These are phyloP conservation scores for Fragilariopsis cylindrus DNA, from an alignment of 108 stramenopile species.

Conservation along the genomic window DNA sequence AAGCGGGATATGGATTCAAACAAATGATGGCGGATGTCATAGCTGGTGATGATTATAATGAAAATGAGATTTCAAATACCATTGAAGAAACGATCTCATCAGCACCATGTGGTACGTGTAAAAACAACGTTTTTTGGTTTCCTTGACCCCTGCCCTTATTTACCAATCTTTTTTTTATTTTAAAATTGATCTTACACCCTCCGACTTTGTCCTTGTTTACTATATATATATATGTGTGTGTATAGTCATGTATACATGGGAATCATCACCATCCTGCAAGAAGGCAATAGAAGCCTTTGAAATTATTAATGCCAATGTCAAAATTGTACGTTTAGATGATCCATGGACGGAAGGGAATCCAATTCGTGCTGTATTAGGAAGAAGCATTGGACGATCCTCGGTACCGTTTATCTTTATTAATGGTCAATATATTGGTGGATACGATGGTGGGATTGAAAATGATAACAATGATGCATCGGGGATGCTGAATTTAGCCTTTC, in stretches of 20 bases:
- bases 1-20: conserved; percentile 54
- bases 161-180: not conserved
- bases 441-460: conserved; percentile 60
- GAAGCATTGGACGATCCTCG: conserved; percentile 51
- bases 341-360: conserved; percentile 70
- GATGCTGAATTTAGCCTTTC: conserved; percentile 64
- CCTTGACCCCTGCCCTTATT: not conserved
- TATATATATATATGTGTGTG: no score
- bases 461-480: conserved; percentile 44
- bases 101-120: conserved; percentile 46
- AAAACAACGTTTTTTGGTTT: not conserved
- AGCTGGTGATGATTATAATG: conserved; percentile 64
- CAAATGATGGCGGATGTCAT: conserved; percentile 50
- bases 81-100: conserved; percentile 49
- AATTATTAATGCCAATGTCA: conserved; percentile 31
- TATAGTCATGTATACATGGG: conserved; percentile 50
- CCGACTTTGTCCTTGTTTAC: no score
- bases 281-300: conserved; percentile 57
- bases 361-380: conserved; percentile 65
- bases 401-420: conserved; percentile 68
- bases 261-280: conserved; percentile 63
- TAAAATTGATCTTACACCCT: no score
- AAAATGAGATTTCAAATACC: conserved; percentile 31
- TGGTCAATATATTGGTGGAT: conserved; percentile 71
- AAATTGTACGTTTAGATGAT: conserved; percentile 65